These are phyloP conservation scores for Xylaria sp. DNA, from an alignment of 2,329 filamentous ascomycete genomes.

Conservation along the genomic window DNA sequence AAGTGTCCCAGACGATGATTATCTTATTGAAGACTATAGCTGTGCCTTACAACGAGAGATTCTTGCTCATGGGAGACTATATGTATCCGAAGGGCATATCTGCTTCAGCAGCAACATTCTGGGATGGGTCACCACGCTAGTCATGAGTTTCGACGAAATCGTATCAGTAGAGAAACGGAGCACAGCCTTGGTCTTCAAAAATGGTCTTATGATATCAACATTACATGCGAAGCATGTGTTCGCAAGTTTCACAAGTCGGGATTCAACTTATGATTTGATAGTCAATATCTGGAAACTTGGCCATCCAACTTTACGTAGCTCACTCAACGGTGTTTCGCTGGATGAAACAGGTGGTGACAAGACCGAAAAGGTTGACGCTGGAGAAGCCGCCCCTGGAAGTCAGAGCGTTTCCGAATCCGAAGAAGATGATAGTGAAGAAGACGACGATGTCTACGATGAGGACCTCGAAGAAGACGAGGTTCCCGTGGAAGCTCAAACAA, in stretches of 20 bases:
- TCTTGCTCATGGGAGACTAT: constrained; percentile 89
- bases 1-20: constrained; percentile 97
- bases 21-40: constrained; percentile 98
- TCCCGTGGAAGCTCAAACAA: constrained; percentile 51
- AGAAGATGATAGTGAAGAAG: constrained; percentile 74
- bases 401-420: constrained; percentile 68
- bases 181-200: constrained; percentile 94
- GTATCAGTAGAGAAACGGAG: constrained; percentile 97
- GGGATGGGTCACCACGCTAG: constrained; percentile 95
- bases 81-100: constrained; percentile 95
- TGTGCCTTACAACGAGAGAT: constrained; percentile 97
- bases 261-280: constrained; percentile 96
- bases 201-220: constrained; percentile 96
- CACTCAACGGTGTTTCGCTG: constrained; percentile 85
- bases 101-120: constrained; percentile 99
- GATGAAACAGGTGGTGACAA: constrained; percentile 88
- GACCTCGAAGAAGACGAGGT: constrained; percentile 78
- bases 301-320: constrained; percentile 90
- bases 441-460: constrained; percentile 82
- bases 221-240: constrained; percentile 96
- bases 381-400: constrained; percentile 56
- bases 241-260: constrained; percentile 91
- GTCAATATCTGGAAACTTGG: constrained; percentile 99
- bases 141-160: constrained; percentile 98
- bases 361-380: constrained; percentile 80